Evolutionary conservation across 2,329 filamentous ascomycete species (phyloP), one percentile per base, ranked within the genome.

Genomic region (Fusarium sp.): DNA sequence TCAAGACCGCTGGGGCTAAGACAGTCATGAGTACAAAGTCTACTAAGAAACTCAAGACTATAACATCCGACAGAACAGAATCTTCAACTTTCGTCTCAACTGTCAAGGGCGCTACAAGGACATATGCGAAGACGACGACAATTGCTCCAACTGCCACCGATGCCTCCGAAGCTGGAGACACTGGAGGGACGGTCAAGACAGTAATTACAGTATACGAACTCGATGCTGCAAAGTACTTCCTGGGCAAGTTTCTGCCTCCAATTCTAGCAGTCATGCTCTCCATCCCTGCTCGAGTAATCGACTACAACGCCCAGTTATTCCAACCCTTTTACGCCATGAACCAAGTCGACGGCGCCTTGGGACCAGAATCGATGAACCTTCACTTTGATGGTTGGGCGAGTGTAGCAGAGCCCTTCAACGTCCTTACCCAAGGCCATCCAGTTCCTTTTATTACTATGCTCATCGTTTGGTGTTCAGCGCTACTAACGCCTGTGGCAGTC

Each of bases 311-410:
- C 6, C 81, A 82, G 57, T 73, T 81, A 1, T 82, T 82, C 50
- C 81, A 82, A 57, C 83, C 83, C 4, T 85, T 85, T 66, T 80
- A 82, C 56, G 77, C 81, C 6, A 74, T 87, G 28, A 77, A 80
- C n/a, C 75, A 69, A 8, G 65, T 75, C 0, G 70, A 76, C 6
- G 84, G 84, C 4, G 80, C 80, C 0, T 55, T 73, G 0, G 84
- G 84, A 0, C 67, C 73, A 2, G 77, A 83, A 40, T 84, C 83
- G 0, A 76, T 85, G 52, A 82, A 79, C 6, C 76, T 84, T 10
- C 77, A 82, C 57, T 84, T 83, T 31, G 59, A 70, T 5, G 81
- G 82, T 0, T 69, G 80, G 55, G 73, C 76, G 11, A 78, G 78
- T 7, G 73, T 84, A 8, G 11, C 79, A 2, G 73, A 75, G 4